These are phyloP conservation scores for thale cress (Arabidopsis thaliana) DNA, from an alignment of 345 rosid species.

Conservation along the genomic window DNA sequence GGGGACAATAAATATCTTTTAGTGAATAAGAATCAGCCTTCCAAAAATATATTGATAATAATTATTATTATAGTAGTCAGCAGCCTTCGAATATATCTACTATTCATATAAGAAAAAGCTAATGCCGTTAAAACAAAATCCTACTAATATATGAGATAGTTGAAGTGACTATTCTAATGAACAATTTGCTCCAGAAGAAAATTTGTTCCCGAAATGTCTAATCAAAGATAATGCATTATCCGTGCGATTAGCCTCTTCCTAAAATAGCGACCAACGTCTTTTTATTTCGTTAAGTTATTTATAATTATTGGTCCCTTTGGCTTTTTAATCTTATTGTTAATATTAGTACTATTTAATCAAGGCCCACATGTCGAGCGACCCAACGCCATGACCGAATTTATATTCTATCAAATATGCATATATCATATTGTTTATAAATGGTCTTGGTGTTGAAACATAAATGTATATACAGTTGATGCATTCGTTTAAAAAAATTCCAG, in stretches of 20 bases:
- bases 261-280: conserved; percentile 25
- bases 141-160: neutral
- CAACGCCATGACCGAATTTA: conserved; percentile 23
- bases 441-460: neutral
- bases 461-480: neutral
- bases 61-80: neutral
- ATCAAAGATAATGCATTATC: conserved; percentile 31
- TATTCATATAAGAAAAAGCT: conserved; percentile 3
- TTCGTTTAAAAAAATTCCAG: neutral
- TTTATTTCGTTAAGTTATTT: conserved; percentile 32
- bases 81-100: neutral
- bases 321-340: conserved; percentile 15
- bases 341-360: conserved; percentile 9
- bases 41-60: too few relatives aligned
- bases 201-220: conserved; percentile 22
- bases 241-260: conserved; percentile 41
- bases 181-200: conserved; percentile 15
- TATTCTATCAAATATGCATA: conserved; percentile 11
- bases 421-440: too few relatives aligned
- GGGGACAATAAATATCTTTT: conserved; percentile 29
- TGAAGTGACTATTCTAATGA: conserved; percentile 26
- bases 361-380: conserved; percentile 42
- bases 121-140: neutral
- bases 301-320: conserved; percentile 14
- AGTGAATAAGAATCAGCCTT: neutral